Evolutionary conservation across 2,329 filamentous ascomycete genomes (phyloP).

Genomic region (Aureobasidium sp.): DNA sequence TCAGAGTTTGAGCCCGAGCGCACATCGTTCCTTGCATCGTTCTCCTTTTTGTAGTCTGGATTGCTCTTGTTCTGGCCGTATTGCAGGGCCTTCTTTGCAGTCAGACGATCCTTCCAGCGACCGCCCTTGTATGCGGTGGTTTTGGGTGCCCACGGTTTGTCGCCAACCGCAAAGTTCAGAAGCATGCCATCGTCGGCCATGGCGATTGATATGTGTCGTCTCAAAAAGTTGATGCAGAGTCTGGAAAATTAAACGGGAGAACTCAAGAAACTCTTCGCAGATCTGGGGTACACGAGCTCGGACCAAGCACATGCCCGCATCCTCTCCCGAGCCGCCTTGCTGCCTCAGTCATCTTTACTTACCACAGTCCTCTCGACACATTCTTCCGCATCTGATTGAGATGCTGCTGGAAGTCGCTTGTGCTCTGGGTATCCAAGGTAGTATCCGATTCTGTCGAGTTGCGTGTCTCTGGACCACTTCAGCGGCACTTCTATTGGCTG

Average conservation of each 20-base stretch:
- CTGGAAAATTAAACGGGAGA: background rate
- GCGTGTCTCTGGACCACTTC: background rate
- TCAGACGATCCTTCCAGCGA: constrained; percentile 83
- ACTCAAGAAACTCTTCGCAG: background rate
- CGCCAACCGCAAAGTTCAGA: constrained; percentile 75
- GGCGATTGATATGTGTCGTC: background rate
- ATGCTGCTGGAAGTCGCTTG: background rate
- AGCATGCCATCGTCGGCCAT: constrained; percentile 97
- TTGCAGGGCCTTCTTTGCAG: constrained; percentile 63
- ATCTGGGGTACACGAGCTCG: constrained; percentile 2
- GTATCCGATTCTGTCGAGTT: background rate
- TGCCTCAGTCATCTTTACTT: background rate
- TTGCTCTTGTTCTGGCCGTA: constrained; percentile 41
- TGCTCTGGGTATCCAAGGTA: background rate
- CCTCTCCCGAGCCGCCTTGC: background rate
- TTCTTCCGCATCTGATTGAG: background rate
- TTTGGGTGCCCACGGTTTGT: constrained; percentile 58
- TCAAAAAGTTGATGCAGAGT: background rate
- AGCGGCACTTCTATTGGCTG: background rate
- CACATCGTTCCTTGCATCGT: background rate
- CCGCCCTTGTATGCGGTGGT: constrained; percentile 71
- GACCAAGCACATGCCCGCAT: background rate
- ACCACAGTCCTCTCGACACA: background rate
- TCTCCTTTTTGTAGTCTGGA: constrained; percentile 4
- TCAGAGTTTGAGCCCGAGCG: constrained; percentile 6